These are phyloP conservation scores for Alternaria alternata DNA, from an alignment of 2,329 filamentous ascomycete genomes.

Conservation along the genomic window DNA sequence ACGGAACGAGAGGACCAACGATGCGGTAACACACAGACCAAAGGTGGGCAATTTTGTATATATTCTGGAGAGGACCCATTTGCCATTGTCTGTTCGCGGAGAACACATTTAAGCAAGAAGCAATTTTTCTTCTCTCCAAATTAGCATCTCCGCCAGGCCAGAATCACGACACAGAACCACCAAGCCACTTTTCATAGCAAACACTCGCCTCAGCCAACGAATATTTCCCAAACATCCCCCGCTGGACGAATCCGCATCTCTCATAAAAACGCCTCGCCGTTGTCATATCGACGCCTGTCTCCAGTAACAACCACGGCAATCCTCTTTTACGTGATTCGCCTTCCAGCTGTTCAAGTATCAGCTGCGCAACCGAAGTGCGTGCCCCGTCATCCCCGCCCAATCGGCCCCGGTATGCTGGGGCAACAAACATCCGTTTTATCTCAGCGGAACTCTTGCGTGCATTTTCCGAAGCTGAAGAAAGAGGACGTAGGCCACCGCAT, in stretches of 20 bases:
- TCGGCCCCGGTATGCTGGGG: neutral
- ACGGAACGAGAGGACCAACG: conserved; percentile 8
- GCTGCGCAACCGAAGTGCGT: neutral
- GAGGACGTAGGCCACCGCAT: neutral
- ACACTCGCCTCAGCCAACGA: neutral
- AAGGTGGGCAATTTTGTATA: conserved; percentile 52
- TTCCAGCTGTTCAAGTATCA: neutral
- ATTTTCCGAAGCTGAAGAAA: neutral
- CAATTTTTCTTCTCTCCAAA: neutral
- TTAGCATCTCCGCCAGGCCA: neutral
- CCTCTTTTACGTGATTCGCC: neutral
- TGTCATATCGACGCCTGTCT: neutral
- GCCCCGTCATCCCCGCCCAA: neutral
- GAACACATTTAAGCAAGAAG: conserved; percentile 10
- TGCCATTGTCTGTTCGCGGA: conserved; percentile 27
- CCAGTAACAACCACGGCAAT: neutral
- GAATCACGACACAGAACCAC: neutral
- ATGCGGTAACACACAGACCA: conserved; percentile 44
- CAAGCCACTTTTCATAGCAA: neutral
- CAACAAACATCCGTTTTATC: neutral
- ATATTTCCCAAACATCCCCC: neutral
- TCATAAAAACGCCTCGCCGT: neutral
- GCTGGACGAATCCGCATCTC: neutral
- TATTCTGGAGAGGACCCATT: conserved; percentile 49
- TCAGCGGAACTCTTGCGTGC: neutral